Base-by-base conservation (phyloP, 1,139 yeast genomes). In the Saccharomycopsis crataegensis region DNA sequence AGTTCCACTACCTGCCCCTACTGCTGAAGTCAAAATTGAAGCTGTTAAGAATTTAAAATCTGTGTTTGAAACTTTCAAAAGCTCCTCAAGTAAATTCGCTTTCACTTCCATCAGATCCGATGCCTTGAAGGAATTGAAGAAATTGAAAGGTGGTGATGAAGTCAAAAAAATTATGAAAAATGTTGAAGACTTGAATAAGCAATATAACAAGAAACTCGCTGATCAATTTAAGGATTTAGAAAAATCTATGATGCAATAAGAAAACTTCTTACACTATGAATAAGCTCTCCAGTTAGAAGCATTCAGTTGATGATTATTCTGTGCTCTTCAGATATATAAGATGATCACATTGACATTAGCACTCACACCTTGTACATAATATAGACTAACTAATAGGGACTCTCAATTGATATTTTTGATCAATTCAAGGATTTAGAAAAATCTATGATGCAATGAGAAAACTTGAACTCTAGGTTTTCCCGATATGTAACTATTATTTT, bases 1-100 rank as follows among this genome's bases (percentile, higher is more conserved):
- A 60, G 83, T 89, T 9, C 80, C 89, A 1, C 72, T 89, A 57
- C 96, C 96, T 37, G 83, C 89, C 28, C 76, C 83, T 34, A 83
- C 91, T 8, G 77, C 83, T 2, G 96, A 86, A 57, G 72, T 83
- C 32, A 83, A 86, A 63, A 70, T 76, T 54, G 81, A 77, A 52
- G 73, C 76, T 58, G 76, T 76, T 12, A 85, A 83, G 64, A 74
- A 75, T 12, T 71, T 86, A 62, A 86, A 89, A 65, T 77, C 74
- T 17, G 74, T 77, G 6, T 81, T 73, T 61, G 96, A 89, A 61
- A 78, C 76, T 56, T 82, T 75, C 68, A 82, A 81, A 59, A 79
- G 78, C 59, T 79, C 86, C 11, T 69, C 74, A 1, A 67, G 74
- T 16, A 76, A 75, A 55, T 66, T 74, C 41, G 80, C 89, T 0